These are phyloP conservation scores for Ophiobolus disseminans DNA, from an alignment of 2,329 filamentous ascomycete genomes.

Conservation along the genomic window DNA sequence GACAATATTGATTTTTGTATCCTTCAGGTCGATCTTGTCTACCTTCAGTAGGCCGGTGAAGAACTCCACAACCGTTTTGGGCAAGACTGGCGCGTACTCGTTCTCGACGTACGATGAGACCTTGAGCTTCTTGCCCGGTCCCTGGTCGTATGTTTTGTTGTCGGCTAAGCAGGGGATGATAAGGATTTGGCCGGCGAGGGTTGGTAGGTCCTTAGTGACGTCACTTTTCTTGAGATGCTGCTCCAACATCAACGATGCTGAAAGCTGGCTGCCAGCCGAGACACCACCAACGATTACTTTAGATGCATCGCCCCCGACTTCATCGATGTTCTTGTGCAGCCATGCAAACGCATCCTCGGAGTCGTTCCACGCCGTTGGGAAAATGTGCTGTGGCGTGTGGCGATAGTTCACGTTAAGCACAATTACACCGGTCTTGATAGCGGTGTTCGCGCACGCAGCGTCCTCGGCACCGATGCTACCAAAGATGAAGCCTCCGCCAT, in stretches of 20 bases:
- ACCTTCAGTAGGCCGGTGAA: slow-evolving; percentile 38
- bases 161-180: slow-evolving; percentile 50
- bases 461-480: slow-evolving; percentile 63
- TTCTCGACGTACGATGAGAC: slow-evolving; percentile 53
- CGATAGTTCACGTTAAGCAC: slow-evolving; percentile 66
- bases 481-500: slow-evolving; percentile 65
- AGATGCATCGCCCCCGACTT: slow-evolving; percentile 49
- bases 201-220: slow-evolving; percentile 31
- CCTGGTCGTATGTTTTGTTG: slow-evolving; percentile 46
- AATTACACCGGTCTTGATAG: slow-evolving; percentile 51
- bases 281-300: slow-evolving; percentile 60
- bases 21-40: slow-evolving; percentile 30
- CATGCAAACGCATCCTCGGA: slow-evolving; percentile 63
- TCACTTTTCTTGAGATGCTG: slow-evolving; percentile 54
- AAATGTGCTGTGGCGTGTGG: slow-evolving; percentile 62
- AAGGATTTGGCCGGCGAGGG: slow-evolving; percentile 57
- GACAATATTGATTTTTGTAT: slow-evolving; percentile 42
- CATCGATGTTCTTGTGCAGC: slow-evolving; percentile 55
- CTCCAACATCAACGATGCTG: slow-evolving; percentile 53
- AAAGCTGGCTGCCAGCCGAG: slow-evolving; percentile 60
- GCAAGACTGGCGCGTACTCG: slow-evolving; percentile 57
- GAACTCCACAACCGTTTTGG: slow-evolving; percentile 46
- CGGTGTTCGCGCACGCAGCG: slow-evolving; percentile 58
- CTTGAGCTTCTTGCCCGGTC: slow-evolving; percentile 46
- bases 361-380: slow-evolving; percentile 63